Evolutionary conservation across 2,329 filamentous ascomycete species (phyloP), one percentile per base, ranked within the genome.

Genomic region (Shiraia bambusicola): DNA sequence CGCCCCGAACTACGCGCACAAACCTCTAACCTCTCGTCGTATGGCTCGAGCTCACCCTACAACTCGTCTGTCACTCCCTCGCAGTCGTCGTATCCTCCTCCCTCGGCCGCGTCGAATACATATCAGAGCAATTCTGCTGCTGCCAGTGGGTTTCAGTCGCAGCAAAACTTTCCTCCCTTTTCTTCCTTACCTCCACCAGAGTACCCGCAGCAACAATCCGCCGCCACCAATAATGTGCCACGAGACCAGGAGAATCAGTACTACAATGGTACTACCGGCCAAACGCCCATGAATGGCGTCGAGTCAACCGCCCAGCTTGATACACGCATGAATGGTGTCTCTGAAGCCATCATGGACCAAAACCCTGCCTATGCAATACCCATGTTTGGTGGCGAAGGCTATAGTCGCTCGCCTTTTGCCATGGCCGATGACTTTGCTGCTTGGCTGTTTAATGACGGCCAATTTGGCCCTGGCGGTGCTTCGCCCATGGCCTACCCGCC

Each of bases 341-440:
- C 65, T 1, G 65, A 69, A 28, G 61, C 57, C 40, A 62, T 74
- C 39, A 53, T 76, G 69, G 60, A 72, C 61, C 57, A 72, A 73
- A 46, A 75, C 62, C 32, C 74, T 54, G 57, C 73, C 54, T 84
- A 82, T 42, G 83, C 87, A 4, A 87, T 94, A 56, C 89, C 92
- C 1, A 85, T 96, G 17, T 96, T 96, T 68, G 89, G 89, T 12
- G 84, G 80, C 17, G 89, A 95, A 56, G 85, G 82, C 13, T 84
- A 88, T 46, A 91, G 87, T 55, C 87, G 92, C 42, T 95, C 90
- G 2, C 90, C 92, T 0, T 92, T 92, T 62, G 84, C 86, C 7
- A 87, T 94, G 73, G 86, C 88, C 0, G 88, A 94, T 61, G 89
- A 95, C 60, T 93, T 93, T 59, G 84, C 91, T 51, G 84, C 86